phyloP scores from a whole-genome alignment of 441 rosid genomes.

The Rhodomyrtus psidioides region DNA sequence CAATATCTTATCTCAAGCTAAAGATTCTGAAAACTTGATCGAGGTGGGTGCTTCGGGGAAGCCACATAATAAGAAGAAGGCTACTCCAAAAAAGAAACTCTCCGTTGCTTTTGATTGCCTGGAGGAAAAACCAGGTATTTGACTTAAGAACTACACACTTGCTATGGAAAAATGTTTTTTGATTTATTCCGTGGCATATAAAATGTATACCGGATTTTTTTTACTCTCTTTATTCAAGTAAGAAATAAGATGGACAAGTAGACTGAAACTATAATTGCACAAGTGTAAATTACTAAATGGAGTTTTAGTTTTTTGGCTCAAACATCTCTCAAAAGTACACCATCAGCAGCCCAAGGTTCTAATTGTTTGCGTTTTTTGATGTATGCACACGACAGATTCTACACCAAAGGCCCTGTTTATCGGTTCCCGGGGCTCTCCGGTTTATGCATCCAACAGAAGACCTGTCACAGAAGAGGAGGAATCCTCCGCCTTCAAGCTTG shows the following conservation, averaged over 20 bases:
- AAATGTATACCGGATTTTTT: background rate
- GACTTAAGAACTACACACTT: background rate
- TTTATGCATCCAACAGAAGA: conserved; percentile 22
- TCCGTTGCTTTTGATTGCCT: background rate
- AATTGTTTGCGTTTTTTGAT: background rate
- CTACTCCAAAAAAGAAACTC: background rate
- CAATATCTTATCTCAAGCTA: background rate
- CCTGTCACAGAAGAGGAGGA: conserved; percentile 24
- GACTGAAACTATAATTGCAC: background rate
- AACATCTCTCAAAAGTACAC: background rate
- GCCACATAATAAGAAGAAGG: background rate
- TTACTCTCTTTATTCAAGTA: too few species aligned
- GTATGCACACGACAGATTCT: background rate
- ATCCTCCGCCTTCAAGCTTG: conserved; percentile 15
- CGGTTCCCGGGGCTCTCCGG: conserved; percentile 4
- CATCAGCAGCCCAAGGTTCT: background rate
- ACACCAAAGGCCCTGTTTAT: background rate
- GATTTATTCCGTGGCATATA: background rate
- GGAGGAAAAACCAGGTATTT: background rate
- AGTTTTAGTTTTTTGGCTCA: background rate
- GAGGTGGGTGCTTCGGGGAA: background rate
- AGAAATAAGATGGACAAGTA: background rate
- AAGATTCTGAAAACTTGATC: background rate
- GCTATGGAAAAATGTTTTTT: background rate
- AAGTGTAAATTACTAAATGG: background rate